These are phyloP conservation scores for Cyberlindnera meyerae DNA, from an alignment of 805 yeast species.

Conservation along the genomic window DNA sequence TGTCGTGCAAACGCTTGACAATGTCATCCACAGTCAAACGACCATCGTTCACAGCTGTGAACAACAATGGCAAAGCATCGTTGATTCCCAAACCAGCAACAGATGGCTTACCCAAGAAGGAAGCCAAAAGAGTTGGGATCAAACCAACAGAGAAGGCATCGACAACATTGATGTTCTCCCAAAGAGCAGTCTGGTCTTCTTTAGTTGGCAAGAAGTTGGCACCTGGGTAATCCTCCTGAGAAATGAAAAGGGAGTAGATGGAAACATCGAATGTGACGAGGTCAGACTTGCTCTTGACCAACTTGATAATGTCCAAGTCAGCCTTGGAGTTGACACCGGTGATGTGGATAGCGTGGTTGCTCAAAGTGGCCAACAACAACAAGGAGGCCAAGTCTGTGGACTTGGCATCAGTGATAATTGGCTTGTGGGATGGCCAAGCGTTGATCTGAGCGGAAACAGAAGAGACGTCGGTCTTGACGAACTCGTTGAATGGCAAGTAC, in stretches of 20 bases:
- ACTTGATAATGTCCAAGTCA: conserved; percentile 75
- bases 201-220: conserved; percentile 72
- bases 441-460: conserved; percentile 74
- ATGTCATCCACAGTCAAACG: conserved; percentile 70
- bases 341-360: conserved; percentile 79
- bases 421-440: conserved; percentile 79
- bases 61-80: conserved; percentile 76
- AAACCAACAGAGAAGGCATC: conserved; percentile 88
- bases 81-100: conserved; percentile 72
- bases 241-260: conserved; percentile 70
- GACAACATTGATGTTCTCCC: conserved; percentile 67
- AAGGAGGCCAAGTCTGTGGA: conserved; percentile 92
- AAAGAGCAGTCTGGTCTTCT: conserved; percentile 75
- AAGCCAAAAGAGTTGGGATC: conserved; percentile 68
- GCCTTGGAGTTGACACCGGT: conserved; percentile 78
- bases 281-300: conserved; percentile 79
- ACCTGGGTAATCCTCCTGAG: conserved; percentile 66
- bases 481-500: conserved; percentile 74
- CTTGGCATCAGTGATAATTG: conserved; percentile 87
- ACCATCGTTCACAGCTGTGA: conserved; percentile 73
- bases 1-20: conserved; percentile 65
- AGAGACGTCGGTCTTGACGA: conserved; percentile 61
- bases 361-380: conserved; percentile 81
- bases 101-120: conserved; percentile 54
- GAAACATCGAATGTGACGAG: conserved; percentile 88